Evolutionary conservation across 2,329 filamentous ascomycete genomes (phyloP), one percentile per base, ranked within the genome.

Genomic region (Monilinia fructicola): DNA sequence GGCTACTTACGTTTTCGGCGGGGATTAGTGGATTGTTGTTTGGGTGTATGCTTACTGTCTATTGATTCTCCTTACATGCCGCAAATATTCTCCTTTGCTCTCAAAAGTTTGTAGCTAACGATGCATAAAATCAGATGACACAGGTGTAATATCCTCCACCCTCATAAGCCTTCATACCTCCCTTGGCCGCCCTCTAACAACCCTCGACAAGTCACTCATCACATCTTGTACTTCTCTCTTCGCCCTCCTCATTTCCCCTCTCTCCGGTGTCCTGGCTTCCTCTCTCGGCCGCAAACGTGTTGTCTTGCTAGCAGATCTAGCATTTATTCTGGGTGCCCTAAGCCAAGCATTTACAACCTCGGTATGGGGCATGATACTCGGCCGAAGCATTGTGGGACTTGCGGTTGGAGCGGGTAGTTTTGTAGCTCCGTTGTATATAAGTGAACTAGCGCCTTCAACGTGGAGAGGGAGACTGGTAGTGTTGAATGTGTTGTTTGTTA

Each of bases 361-460:
- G 0, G 88, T 94, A 1, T 72, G 78, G 16, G 75, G 76, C 14
- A 92, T 94, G 89, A 85, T 92, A 0, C 71, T 81, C 0, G 91
- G 91, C 0, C 81, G 91, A 5, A 83, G 85, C 40, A 79, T 93
- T 1, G 88, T 94, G 2, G 91, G 91, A 38, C 81, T 87, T 0
- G 90, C 87, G 0, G 88, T 94, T 0, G 91, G 91, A 21, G 87
- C 87, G 2, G 90, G 90, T 11, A 92, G 89, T 75, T 90, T 96
- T 72, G 90, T 96, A 4, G 89, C 92, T 40, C 93, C 93, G 55
- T 78, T 97, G 72, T 96, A 96, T 78, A 94, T 97, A 68, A 89
- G 90, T 11, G 94, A 98, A 78, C 81, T 97, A 16, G 88, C 91
- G 4, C 93, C 94, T 0, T 86, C 91, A 1, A 83, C 86, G 28